phyloP scores from a whole-genome alignment of 2,329 filamentous ascomycete genomes.

The Escovopsis sp. region DNA sequence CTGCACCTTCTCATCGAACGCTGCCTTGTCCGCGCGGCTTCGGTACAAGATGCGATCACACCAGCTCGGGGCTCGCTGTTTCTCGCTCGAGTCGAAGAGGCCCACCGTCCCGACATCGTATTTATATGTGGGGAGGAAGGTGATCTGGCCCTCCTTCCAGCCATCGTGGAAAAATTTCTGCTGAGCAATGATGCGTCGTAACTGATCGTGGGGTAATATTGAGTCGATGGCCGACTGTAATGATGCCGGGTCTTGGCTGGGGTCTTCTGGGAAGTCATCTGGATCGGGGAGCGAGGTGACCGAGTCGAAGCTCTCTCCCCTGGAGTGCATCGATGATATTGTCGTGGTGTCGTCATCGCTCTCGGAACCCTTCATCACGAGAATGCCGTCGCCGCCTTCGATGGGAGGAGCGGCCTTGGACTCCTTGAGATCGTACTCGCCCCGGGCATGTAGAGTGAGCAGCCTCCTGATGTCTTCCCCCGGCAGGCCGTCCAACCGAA shows the following conservation, averaged over 20 bases:
- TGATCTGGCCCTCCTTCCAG: constrained; percentile 78
- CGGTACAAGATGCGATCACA: constrained; percentile 88
- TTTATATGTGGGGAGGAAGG: constrained; percentile 90
- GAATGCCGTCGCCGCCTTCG: constrained; percentile 34
- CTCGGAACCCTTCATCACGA: constrained; percentile 29
- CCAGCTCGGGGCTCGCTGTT: constrained; percentile 85
- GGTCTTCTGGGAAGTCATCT: constrained; percentile 52
- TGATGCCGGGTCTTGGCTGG: constrained; percentile 65
- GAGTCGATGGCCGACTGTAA: constrained; percentile 80
- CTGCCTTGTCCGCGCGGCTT: constrained; percentile 53
- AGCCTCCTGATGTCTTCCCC: constrained; percentile 80
- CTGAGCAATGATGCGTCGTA: constrained; percentile 55
- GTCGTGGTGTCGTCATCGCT: constrained; percentile 30
- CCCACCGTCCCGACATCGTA: constrained; percentile 91
- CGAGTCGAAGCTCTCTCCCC: constrained; percentile 24
- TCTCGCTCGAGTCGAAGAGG: constrained; percentile 89
- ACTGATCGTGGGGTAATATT: constrained; percentile 77
- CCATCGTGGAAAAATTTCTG: constrained; percentile 80
- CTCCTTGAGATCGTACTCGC: constrained; percentile 51
- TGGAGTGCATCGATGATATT: constrained; percentile 17
- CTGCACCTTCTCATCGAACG: constrained; percentile 45
- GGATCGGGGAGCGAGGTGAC: constrained; percentile 37
- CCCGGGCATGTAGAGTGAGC: constrained; percentile 65
- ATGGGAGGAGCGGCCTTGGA: constrained; percentile 20
- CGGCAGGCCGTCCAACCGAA: constrained; percentile 73